Base-by-base conservation (phyloP, 2,329 filamentous ascomycete genomes). In the Aspergillus candidus region DNA sequence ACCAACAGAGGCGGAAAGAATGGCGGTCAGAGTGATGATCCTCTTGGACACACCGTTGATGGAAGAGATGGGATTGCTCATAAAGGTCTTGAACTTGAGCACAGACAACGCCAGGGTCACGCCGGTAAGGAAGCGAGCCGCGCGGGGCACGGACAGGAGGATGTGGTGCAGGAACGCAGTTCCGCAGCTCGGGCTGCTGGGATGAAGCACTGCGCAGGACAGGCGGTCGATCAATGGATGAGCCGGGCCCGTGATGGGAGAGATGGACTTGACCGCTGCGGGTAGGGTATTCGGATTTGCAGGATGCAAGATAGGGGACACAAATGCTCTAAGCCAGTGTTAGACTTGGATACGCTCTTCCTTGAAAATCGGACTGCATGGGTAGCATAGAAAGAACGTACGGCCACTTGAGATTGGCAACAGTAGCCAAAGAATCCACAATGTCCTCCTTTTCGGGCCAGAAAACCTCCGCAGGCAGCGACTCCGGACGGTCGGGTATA, bases 181-280 rank as follows among this genome's bases (percentile, higher is more conserved):
- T 32, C 84, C 77, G 66, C 91, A 98, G 13, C 87, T 94, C 1
- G 91, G 90, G 57, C 94, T 87, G 13, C 79, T 75, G 0, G 91
- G 90, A 62, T 98, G 91, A 2, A 97, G 79, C 2, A 91, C 77
- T 1, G 91, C 91, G 68, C 93, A 98, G 35, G 88, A 91, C 14
- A 96, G 79, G 18, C 83, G 84, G 8, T 79, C 83, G 63, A 94
- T 91, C 34, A 88, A 81, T 1, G 91, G 91, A 60, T 97, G 91
- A 0, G 91, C 91, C 22, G 85, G 79, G 1, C 85, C 83, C 1
- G 88, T 88, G 43, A 97, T 80, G 1, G 89, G 86, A 0, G 83
- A 76, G 44, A 96, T 83, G 11, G 77, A 70, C 15, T 94, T 76
- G 3, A 82, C 73, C 3, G 77, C 61, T 0, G 86, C 80, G 0